These are phyloP conservation scores for Ulota crispa DNA, from an alignment of 225 moss, liverwort and hornwort genomes.

Conservation along the genomic window DNA sequence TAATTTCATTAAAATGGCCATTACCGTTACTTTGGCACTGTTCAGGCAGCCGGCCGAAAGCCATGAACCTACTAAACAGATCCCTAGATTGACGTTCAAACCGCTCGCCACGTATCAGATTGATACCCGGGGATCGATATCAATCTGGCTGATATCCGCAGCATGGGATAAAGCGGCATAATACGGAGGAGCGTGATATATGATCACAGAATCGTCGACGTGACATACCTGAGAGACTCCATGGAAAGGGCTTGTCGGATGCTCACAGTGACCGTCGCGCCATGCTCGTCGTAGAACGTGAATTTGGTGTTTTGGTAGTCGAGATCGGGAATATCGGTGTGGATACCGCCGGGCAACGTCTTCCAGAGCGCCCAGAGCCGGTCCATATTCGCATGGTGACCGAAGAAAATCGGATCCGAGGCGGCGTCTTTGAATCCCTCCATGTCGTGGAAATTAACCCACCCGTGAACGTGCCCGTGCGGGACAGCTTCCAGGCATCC, in stretches of 20 bases:
- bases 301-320: slow-evolving; percentile 43
- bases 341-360: background rate
- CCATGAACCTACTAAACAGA: too few species aligned
- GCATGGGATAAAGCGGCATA: background rate
- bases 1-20: too few species aligned
- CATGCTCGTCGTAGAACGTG: slow-evolving; percentile 49
- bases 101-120: too few species aligned
- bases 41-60: too few species aligned
- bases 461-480: slow-evolving; percentile 13
- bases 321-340: slow-evolving; percentile 18
- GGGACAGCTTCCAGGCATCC: background rate
- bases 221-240: slow-evolving; percentile 29
- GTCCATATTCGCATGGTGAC: slow-evolving; percentile 23
- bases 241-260: slow-evolving; percentile 20
- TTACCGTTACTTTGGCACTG: too few species aligned
- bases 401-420: slow-evolving; percentile 21
- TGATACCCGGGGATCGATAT: too few species aligned
- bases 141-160: background rate
- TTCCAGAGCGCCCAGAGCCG: slow-evolving; percentile 39
- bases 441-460: slow-evolving; percentile 14
- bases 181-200: background rate
- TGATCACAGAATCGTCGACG: background rate
- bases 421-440: slow-evolving; percentile 20
- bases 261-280: slow-evolving; percentile 22
- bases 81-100: too few species aligned